A percentile compares a stretch with the other conserved stretches of the same genome.
Conservation (phyloP, 1,284 basidiomycete species). For the Tilletia indica region DNA sequence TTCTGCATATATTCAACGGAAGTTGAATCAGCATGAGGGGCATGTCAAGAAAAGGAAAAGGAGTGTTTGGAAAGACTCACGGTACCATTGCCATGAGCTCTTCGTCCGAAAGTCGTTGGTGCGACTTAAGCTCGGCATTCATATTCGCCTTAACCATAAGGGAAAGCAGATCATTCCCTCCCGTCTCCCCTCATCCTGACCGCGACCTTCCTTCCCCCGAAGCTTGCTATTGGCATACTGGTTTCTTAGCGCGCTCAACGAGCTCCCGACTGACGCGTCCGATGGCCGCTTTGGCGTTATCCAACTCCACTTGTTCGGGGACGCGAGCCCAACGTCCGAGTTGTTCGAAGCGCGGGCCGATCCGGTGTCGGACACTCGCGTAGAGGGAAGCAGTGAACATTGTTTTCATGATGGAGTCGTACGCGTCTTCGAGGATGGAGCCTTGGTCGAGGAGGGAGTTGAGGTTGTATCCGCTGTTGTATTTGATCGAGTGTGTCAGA, state of each 20-base stretch:
- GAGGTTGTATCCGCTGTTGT: neutral
- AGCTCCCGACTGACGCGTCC: neutral
- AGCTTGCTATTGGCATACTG: neutral
- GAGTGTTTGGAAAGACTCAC: neutral
- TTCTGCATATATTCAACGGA: neutral
- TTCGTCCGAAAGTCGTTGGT: constrained; percentile 17
- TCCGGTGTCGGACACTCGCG: neutral
- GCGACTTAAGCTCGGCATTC: neutral
- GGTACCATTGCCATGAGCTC: constrained; percentile 14
- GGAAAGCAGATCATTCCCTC: constrained; percentile 15
- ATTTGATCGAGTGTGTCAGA: neutral
- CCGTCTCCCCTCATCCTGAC: neutral
- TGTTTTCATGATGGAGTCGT: neutral
- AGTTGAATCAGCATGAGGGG: neutral
- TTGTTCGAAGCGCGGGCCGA: neutral
- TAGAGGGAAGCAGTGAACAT: constrained; percentile 5
- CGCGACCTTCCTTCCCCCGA: neutral
- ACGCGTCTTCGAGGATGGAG: neutral
- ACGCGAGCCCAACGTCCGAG: neutral
- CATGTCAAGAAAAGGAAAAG: neutral
- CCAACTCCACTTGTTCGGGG: neutral
- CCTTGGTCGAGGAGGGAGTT: neutral
- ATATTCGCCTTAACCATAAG: constrained; percentile 14
- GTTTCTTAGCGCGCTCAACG: neutral
- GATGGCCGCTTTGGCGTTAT: neutral